Conservation (phyloP, 1,139 yeast genomes). For the Meyerozyma guilliermondii region DNA sequence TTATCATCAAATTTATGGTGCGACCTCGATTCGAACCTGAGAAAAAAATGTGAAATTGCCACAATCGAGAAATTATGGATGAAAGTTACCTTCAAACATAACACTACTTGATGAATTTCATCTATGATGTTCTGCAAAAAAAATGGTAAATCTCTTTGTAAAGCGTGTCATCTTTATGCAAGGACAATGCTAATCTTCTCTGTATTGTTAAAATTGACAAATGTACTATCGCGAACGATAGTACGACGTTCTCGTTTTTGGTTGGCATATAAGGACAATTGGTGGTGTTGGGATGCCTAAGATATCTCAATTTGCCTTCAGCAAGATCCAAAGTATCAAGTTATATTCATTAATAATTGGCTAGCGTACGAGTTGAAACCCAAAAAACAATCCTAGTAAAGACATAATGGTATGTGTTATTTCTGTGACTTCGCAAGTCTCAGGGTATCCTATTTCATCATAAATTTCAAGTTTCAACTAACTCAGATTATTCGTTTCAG, state of each 20-base stretch:
- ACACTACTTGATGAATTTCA: not conserved
- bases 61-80: too few relatives aligned
- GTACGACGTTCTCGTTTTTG: conserved; percentile 36
- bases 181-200: conserved; percentile 99
- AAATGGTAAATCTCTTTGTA: conserved; percentile 88
- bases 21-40: not conserved
- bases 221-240: conserved; percentile 46
- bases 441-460: not conserved
- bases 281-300: not conserved
- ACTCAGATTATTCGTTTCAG: conserved; percentile 58
- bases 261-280: conserved; percentile 2
- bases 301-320: not conserved
- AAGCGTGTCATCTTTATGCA: conserved; percentile 98
- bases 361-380: too few relatives aligned
- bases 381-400: too few relatives aligned
- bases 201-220: conserved; percentile 77
- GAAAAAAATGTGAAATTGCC: not conserved
- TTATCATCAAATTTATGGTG: not conserved
- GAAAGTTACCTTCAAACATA: too few relatives aligned
- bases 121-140: conserved; percentile 30
- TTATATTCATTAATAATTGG: too few relatives aligned
- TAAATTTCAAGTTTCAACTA: not conserved
- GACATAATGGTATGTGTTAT: too few relatives aligned
- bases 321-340: not conserved
- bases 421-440: not conserved